Conservation (phyloP, 352 stramenopile genomes). For the Globisporangium echinulatum region DNA sequence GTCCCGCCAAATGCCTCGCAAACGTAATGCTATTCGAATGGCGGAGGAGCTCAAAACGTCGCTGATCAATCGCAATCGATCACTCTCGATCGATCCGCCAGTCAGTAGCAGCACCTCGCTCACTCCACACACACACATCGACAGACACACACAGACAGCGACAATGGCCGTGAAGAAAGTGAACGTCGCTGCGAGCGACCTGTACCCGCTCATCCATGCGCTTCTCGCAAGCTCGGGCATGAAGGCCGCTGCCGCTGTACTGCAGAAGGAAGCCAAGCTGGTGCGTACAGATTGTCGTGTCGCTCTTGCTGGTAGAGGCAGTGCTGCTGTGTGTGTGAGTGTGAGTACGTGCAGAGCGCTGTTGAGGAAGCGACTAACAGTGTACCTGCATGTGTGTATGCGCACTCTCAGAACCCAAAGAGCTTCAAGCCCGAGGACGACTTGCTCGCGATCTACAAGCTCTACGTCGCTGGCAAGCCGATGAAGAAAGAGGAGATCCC, state of each 20-base stretch:
- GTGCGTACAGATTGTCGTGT: constrained; percentile 16
- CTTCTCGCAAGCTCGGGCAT: constrained; percentile 60
- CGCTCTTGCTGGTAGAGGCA: no score
- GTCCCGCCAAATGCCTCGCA: neutral
- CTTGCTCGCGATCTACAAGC: constrained; percentile 67
- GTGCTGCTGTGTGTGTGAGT: neutral
- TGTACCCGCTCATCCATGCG: constrained; percentile 70
- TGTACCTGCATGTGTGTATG: neutral
- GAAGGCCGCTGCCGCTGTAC: constrained; percentile 54
- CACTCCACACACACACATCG: neutral
- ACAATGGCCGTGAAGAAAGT: constrained; percentile 16
- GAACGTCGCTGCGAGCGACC: constrained; percentile 56
- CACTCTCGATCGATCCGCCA: constrained; percentile 1
- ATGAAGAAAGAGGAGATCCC: constrained; percentile 53
- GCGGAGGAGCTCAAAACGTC: constrained; percentile 13
- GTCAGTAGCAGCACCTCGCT: neutral
- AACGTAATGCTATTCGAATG: constrained; percentile 10
- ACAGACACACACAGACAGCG: neutral
- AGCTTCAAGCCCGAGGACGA: constrained; percentile 58
- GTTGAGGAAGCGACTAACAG: neutral
- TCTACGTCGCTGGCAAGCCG: constrained; percentile 46
- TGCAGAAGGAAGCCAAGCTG: constrained; percentile 73
- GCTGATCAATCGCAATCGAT: constrained; percentile 1
- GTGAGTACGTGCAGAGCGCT: neutral
- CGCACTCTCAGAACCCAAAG: constrained; percentile 28